Conservation (phyloP, 495 filamentous ascomycete genomes). For the Talaromyces nanjingensis region DNA sequence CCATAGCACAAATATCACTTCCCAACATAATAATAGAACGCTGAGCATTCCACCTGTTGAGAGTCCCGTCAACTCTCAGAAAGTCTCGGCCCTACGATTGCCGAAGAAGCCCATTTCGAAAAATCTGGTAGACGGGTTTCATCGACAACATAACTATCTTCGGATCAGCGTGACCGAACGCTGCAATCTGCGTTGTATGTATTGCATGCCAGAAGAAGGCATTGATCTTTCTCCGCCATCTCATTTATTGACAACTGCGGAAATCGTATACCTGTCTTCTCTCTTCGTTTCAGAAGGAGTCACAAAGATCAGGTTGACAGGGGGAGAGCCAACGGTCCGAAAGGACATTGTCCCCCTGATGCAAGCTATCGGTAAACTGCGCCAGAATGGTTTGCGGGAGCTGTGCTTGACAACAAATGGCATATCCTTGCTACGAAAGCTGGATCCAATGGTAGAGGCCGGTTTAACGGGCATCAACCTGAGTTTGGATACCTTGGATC, state of each 20-base stretch:
- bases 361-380: conserved; percentile 74
- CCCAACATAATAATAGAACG: too few relatives aligned
- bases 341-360: conserved; percentile 86
- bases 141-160: conserved; percentile 90
- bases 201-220: conserved; percentile 97
- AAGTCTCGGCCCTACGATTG: too few relatives aligned
- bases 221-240: conserved; percentile 74
- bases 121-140: conserved; percentile 84
- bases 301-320: conserved; percentile 90
- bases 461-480: conserved; percentile 90
- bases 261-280: conserved; percentile 83
- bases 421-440: conserved; percentile 77
- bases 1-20: too few relatives aligned
- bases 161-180: conserved; percentile 92
- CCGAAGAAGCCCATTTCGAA: conserved; percentile 69
- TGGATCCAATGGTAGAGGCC: conserved; percentile 87
- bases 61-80: too few relatives aligned
- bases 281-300: conserved; percentile 94
- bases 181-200: conserved; percentile 85
- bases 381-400: conserved; percentile 70
- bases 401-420: conserved; percentile 92
- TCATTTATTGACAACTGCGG: conserved; percentile 81
- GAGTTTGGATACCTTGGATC: conserved; percentile 88
- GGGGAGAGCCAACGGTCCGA: conserved; percentile 89
- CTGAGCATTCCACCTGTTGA: too few relatives aligned